Evolutionary conservation across 2,329 filamentous ascomycete genomes (phyloP), one percentile per base, ranked within the genome.

Genomic region (Phyllachora maydis): DNA sequence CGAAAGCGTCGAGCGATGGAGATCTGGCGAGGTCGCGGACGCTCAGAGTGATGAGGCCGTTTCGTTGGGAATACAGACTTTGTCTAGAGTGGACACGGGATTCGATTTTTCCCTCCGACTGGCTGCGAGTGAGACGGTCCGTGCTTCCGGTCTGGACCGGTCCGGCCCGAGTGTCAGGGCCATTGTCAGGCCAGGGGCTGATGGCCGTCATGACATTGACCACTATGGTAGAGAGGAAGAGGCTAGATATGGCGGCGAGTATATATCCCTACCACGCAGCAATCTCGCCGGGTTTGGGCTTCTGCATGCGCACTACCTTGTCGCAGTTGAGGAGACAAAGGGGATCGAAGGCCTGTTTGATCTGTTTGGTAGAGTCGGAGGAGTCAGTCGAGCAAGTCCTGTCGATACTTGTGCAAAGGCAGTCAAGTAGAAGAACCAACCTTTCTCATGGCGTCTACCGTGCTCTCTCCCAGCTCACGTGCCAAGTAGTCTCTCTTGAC

Each of bases 401-500:
- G 8, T n/a, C 16, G 11, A 9, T 8, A 7, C 11, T 12, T 9
- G 11, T 19, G 6, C 11, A 8, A 12, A 15, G 8, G 13, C 12
- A n/a, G 14, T 19, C 23, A 12, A 22, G 24, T 26, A 15, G 8
- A 12, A n/a, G n/a, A 16, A 18, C 4, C 15, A 16, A 75, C 69
- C 59, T 73, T 77, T 47, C 78, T 64, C 78, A 90, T 90, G 12
- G 73, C 58, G 48, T 83, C 75, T 6, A 90, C 76, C 0, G 77
- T 79, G 8, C 49, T 55, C 42, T 67, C 55, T 8, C 78, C 76
- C 19, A 88, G 53, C 48, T 90, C 78, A 39, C 83, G 73, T 7
- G 67, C 59, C 20, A 90, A 56, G 40, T 85, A 85, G 41, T 88
- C 78, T 34, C 78, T 58, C 62, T 90, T 90, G 27, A 85, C 74